These are phyloP conservation scores for Gnomoniopsis sp. DNA, from an alignment of 2,329 filamentous ascomycete species.

Conservation along the genomic window DNA sequence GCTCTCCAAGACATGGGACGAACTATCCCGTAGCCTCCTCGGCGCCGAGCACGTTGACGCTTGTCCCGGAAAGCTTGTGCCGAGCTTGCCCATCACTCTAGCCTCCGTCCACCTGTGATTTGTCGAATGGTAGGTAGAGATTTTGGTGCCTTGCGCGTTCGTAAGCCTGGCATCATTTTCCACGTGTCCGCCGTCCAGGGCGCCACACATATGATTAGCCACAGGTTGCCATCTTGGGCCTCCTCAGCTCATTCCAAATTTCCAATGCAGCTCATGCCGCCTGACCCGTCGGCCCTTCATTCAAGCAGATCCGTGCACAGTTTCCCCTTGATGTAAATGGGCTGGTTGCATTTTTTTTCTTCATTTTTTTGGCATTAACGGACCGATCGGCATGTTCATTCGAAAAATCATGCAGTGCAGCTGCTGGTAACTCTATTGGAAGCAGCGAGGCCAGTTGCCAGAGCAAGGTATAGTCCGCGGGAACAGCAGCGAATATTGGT, in stretches of 20 bases:
- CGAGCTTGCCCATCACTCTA: neutral
- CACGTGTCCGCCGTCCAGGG: conserved; percentile 28
- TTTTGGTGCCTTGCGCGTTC: conserved; percentile 22
- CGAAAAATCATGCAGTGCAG: no score
- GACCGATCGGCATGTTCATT: no score
- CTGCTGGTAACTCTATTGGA: neutral
- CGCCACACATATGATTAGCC: conserved; percentile 11
- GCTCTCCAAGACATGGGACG: no score
- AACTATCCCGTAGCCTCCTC: no score
- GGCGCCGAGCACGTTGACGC: neutral
- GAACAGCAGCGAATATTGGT: no score
- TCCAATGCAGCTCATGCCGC: neutral
- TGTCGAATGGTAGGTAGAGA: no score
- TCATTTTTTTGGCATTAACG: no score
- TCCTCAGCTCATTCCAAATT: neutral
- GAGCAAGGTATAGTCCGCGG: no score
- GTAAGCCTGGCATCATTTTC: conserved; percentile 27
- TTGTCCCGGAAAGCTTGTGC: neutral
- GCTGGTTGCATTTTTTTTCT: no score
- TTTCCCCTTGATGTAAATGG: conserved; percentile 5
- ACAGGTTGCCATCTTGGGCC: neutral
- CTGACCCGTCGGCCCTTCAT: neutral
- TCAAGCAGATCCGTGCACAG: conserved; percentile 11
- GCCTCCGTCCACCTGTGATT: conserved; percentile 7
- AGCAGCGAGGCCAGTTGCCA: no score